A percentile compares a stretch with the other conserved stretches of the same genome.
Evolutionary conservation across 495 filamentous ascomycete genomes (phyloP).

Genomic region (Beverwykella pulmonaria): DNA sequence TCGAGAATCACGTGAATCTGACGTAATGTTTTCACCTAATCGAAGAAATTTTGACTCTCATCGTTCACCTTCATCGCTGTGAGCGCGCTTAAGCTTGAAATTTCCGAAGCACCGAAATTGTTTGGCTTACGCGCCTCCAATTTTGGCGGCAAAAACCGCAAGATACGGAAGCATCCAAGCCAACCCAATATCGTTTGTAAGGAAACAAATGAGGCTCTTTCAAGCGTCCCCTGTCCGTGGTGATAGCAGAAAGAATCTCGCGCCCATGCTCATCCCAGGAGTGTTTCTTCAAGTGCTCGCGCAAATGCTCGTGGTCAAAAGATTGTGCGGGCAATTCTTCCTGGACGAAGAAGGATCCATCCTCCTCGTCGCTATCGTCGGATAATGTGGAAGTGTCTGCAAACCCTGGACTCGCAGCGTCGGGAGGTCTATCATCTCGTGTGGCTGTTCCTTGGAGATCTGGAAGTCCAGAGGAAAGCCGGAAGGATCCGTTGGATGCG

Average conservation of each 20-base stretch:
- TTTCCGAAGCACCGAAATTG: too few relatives aligned
- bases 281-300: constrained; percentile 42
- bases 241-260: constrained; percentile 45
- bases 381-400: constrained; percentile 30
- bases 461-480: neutral
- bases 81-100: too few relatives aligned
- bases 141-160: too few relatives aligned
- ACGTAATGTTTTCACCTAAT: too few relatives aligned
- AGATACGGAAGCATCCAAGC: too few relatives aligned
- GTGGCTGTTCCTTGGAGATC: neutral
- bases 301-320: constrained; percentile 38
- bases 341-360: constrained; percentile 38
- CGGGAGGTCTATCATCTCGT: constrained; percentile 1
- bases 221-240: constrained; percentile 45
- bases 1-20: too few relatives aligned
- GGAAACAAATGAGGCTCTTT: constrained; percentile 43
- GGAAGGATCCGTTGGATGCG: constrained; percentile 4
- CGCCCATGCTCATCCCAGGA: constrained; percentile 42
- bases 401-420: constrained; percentile 8
- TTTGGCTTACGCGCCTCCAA: too few relatives aligned
- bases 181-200: too few relatives aligned
- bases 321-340: constrained; percentile 28
- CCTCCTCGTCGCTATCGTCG: constrained; percentile 36
- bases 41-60: too few relatives aligned
- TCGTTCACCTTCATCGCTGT: too few relatives aligned